Evolutionary conservation across 2,329 filamentous ascomycete species (phyloP).

Genomic region (Trichoderma atrobrunneum): DNA sequence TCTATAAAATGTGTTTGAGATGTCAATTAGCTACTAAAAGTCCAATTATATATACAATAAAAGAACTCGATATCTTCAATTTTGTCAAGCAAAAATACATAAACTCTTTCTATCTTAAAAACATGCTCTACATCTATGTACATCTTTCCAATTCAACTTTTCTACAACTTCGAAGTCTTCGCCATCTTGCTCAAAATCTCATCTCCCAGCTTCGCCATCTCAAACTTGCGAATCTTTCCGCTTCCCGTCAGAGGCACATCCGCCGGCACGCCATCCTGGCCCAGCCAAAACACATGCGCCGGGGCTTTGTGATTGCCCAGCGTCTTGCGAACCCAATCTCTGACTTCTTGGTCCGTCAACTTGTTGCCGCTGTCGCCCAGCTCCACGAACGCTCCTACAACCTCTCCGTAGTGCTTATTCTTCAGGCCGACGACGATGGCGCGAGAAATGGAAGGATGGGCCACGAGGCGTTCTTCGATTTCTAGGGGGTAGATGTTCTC

Average conservation of each 20-base stretch:
- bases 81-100: not conserved
- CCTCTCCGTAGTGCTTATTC: slow-evolving; percentile 69
- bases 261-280: slow-evolving; percentile 54
- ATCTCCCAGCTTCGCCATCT: slow-evolving; percentile 56
- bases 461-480: slow-evolving; percentile 69
- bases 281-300: slow-evolving; percentile 72
- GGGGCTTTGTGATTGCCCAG: slow-evolving; percentile 69
- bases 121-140: not conserved
- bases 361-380: slow-evolving; percentile 34
- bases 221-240: slow-evolving; percentile 68
- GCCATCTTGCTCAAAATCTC: slow-evolving; percentile 51
- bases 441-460: slow-evolving; percentile 59
- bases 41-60: not conserved
- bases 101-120: not conserved
- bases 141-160: not conserved
- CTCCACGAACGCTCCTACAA: slow-evolving; percentile 64
- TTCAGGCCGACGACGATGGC: slow-evolving; percentile 69
- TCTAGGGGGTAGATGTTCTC: slow-evolving; percentile 74
- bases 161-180: slow-evolving; percentile 46
- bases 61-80: not conserved
- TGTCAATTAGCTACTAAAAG: not conserved
- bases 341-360: slow-evolving; percentile 54
- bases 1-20: not conserved
- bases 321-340: slow-evolving; percentile 59
- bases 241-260: slow-evolving; percentile 66